Conservation (phyloP, 805 yeast genomes). For the Saccharomyces paradoxus region DNA sequence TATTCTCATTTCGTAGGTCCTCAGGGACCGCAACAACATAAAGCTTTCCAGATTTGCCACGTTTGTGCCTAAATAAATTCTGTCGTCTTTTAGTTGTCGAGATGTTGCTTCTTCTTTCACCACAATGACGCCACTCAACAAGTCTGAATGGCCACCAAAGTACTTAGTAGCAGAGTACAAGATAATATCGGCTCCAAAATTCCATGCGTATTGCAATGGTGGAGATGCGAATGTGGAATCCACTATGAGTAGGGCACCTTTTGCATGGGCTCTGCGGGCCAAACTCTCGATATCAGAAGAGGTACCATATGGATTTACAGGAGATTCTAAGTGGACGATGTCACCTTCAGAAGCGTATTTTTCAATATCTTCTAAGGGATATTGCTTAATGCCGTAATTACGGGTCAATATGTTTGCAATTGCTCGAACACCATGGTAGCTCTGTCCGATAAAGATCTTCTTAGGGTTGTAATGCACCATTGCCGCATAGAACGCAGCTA, state of each 20-base stretch:
- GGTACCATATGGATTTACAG: conserved; percentile 76
- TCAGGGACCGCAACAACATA: conserved; percentile 65
- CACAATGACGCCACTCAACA: conserved; percentile 71
- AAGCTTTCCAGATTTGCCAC: conserved; percentile 71
- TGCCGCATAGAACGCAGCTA: conserved; percentile 73
- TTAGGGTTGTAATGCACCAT: conserved; percentile 67
- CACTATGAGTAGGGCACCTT: conserved; percentile 64
- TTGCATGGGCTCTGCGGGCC: conserved; percentile 64
- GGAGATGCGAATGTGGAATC: conserved; percentile 95
- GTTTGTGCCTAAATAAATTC: conserved; percentile 69
- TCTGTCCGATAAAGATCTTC: conserved; percentile 62
- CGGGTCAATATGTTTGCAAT: conserved; percentile 56
- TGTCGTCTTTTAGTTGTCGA: conserved; percentile 45
- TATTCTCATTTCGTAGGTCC: conserved; percentile 72
- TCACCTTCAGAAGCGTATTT: conserved; percentile 50
- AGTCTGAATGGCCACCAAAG: conserved; percentile 92
- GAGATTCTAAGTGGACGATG: conserved; percentile 76
- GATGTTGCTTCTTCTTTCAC: conserved; percentile 48
- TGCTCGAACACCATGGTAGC: conserved; percentile 81
- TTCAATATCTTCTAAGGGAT: conserved; percentile 45
- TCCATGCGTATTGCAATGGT: conserved; percentile 74
- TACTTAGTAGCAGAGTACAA: conserved; percentile 91
- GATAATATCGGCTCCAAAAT: conserved; percentile 78
- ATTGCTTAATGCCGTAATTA: conserved; percentile 46
- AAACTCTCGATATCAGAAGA: conserved; percentile 53